These are phyloP conservation scores for Aspergillus japonicus DNA, from an alignment of 2,329 filamentous ascomycete species.

Conservation along the genomic window DNA sequence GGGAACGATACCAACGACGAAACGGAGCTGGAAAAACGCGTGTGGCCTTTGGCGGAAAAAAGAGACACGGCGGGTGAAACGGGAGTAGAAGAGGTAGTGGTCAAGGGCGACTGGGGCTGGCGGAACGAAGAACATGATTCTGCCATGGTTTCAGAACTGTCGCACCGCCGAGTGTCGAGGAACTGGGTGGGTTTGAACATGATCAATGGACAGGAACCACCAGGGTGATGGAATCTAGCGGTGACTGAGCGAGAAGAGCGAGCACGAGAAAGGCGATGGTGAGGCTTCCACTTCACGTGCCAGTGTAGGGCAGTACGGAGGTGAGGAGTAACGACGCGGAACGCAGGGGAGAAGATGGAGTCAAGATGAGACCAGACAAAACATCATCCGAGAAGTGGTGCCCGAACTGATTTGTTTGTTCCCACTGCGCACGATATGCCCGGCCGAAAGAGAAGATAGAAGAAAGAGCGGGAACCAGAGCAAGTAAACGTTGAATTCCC, in stretches of 20 bases:
- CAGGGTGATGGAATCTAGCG: not conserved
- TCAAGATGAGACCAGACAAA: conserved; percentile 13
- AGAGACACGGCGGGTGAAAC: conserved; percentile 42
- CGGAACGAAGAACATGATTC: conserved; percentile 20
- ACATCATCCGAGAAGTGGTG: conserved; percentile 14
- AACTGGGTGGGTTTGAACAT: conserved; percentile 40
- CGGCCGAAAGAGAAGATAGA: not conserved
- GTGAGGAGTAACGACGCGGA: conserved; percentile 14
- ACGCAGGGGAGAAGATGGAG: conserved; percentile 10
- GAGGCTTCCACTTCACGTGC: conserved; percentile 22
- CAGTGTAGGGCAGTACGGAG: conserved; percentile 10
- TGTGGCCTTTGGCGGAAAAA: conserved; percentile 40
- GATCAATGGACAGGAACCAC: conserved; percentile 12
- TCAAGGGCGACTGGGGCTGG: conserved; percentile 33
- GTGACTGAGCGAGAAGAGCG: not conserved
- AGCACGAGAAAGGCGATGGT: conserved; percentile 9
- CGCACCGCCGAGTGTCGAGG: conserved; percentile 33
- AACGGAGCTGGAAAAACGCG: conserved; percentile 61
- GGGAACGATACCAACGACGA: conserved; percentile 70
- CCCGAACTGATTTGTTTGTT: conserved; percentile 1
- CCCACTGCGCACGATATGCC: not conserved
- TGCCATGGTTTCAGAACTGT: conserved; percentile 28
- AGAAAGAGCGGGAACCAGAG: not conserved
- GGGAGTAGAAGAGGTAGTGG: conserved; percentile 36
- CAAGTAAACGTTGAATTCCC: conserved; percentile 1